phyloP scores from a whole-genome alignment of 1,139 yeast genomes.

The Candida sp. region DNA sequence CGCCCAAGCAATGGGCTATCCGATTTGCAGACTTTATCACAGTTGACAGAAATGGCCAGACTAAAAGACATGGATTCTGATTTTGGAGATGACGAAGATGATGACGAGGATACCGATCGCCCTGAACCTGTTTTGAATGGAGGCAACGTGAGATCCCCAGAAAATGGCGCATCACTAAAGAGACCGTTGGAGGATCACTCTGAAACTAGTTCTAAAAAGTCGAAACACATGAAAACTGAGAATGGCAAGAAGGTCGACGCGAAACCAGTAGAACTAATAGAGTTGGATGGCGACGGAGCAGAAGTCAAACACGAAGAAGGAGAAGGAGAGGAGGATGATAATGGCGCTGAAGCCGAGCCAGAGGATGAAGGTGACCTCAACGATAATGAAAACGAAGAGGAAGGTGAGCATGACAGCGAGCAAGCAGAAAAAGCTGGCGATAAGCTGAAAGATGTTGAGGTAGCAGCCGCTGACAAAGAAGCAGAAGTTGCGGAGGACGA shows the following conservation, averaged over 20 bases:
- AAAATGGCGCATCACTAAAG: constrained; percentile 7
- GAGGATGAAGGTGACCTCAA: constrained; percentile 14
- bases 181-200: constrained; percentile 1
- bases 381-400: constrained; percentile 15
- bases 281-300: constrained; percentile 23
- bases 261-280: constrained; percentile 18
- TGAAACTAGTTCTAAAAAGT: constrained; percentile 8
- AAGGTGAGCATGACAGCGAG: constrained; percentile 14
- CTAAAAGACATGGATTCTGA: constrained; percentile 39
- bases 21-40: constrained; percentile 44
- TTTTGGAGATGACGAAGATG: constrained; percentile 18
- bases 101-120: constrained; percentile 4
- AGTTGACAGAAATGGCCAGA: constrained; percentile 47
- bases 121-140: constrained; percentile 4
- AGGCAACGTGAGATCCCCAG: constrained; percentile 1
- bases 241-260: constrained; percentile 17
- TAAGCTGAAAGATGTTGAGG: constrained; percentile 8
- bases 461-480: constrained; percentile 15
- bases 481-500: constrained; percentile 22
- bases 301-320: constrained; percentile 19
- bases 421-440: constrained; percentile 15
- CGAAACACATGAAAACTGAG: constrained; percentile 8
- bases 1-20: constrained; percentile 21
- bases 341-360: constrained; percentile 16
- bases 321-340: constrained; percentile 14